A percentile compares a stretch with the other conserved stretches of the same genome.
phyloP scores from a whole-genome alignment of 2,329 filamentous ascomycete species.

The Nothopassalora personata region DNA sequence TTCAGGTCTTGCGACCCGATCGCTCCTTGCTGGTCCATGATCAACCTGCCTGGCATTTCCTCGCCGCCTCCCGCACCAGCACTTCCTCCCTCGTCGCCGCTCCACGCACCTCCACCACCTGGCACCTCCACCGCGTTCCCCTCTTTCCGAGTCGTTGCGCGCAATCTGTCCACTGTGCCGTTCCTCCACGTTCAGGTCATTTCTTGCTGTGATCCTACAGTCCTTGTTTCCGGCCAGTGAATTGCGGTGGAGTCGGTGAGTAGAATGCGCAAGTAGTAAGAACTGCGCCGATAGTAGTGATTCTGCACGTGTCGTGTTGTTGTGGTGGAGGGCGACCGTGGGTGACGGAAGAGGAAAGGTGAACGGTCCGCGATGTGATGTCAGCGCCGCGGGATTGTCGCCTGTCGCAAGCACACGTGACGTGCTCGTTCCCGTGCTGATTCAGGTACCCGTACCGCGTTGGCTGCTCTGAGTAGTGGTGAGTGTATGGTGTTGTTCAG shows the following conservation, averaged over 20 bases:
- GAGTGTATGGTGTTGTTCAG: neutral
- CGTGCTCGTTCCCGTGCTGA: neutral
- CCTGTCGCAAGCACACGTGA: neutral
- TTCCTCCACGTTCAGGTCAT: conserved; percentile 19
- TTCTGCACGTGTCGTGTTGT: neutral
- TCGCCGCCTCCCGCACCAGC: conserved; percentile 16
- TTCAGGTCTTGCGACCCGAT: conserved; percentile 33
- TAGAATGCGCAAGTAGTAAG: neutral
- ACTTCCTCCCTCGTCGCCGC: conserved; percentile 14
- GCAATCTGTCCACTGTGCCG: conserved; percentile 24
- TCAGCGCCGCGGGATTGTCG: neutral
- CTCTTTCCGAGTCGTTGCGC: conserved; percentile 13
- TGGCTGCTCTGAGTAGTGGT: neutral
- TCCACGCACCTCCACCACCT: conserved; percentile 15
- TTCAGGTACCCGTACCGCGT: neutral
- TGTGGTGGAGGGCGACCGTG: neutral
- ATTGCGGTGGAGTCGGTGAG: neutral
- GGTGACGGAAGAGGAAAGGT: neutral
- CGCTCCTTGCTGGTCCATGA: conserved; percentile 43
- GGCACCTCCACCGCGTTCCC: conserved; percentile 16
- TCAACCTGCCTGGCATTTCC: conserved; percentile 45
- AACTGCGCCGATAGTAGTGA: neutral
- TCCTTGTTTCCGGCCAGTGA: neutral
- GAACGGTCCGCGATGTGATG: neutral
- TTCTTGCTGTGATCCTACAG: conserved; percentile 6